phyloP scores from a whole-genome alignment of 106 monocot species.

The Dioscorea zingiberensis region DNA sequence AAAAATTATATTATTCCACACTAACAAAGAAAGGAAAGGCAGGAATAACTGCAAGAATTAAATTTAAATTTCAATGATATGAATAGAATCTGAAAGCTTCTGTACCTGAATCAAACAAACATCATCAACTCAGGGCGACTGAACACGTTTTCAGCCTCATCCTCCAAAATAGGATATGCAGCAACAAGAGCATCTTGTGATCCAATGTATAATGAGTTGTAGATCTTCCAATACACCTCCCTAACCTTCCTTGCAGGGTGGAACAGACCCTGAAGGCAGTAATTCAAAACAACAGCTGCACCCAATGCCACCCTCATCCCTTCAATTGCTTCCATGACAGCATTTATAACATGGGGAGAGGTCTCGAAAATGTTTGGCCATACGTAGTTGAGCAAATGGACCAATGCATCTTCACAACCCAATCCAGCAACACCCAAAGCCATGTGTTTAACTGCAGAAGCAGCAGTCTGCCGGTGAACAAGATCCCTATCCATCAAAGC shows the following conservation, averaged over 20 bases:
- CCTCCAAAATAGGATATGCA: constrained; percentile 74
- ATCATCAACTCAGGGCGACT: constrained; percentile 82
- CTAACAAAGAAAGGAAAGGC: no score
- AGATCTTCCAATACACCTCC: constrained; percentile 99
- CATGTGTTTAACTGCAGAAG: constrained; percentile 99
- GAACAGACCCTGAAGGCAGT: constrained; percentile 96
- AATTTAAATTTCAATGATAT: no score
- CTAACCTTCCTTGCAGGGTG: constrained; percentile 97
- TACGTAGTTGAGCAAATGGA: constrained; percentile 89
- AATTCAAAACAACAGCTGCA: constrained; percentile 78
- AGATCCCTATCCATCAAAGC: constrained; percentile 97
- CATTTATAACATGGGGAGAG: constrained; percentile 96
- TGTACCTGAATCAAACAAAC: constrained; percentile 42
- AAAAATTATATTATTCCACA: no score
- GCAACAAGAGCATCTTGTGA: constrained; percentile 92
- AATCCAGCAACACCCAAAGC: constrained; percentile 94
- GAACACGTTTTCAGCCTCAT: constrained; percentile 56
- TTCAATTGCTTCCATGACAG: constrained; percentile 98
- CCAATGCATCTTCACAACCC: constrained; percentile 94
- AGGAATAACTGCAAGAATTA: no score
- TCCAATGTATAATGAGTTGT: constrained; percentile 95
- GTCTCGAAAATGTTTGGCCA: constrained; percentile 99
- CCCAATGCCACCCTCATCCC: constrained; percentile 97
- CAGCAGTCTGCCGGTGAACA: constrained; percentile 96
- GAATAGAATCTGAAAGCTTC: no score